Conservation (phyloP, 2,329 filamentous ascomycete genomes). For the Podosphaera xanthii region DNA sequence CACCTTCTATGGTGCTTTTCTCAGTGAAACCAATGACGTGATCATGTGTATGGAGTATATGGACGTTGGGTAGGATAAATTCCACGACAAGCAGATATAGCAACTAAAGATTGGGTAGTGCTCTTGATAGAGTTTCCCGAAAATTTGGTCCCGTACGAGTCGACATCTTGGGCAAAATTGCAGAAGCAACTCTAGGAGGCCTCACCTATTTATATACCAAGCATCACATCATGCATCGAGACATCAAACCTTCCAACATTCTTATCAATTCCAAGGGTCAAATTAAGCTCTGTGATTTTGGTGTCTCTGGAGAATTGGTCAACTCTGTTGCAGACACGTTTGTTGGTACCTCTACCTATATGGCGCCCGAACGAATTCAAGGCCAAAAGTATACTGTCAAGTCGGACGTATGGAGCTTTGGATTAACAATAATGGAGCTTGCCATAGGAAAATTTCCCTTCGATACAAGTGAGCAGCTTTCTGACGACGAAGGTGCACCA, state of each 20-base stretch:
- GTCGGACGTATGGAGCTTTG: conserved; percentile 97
- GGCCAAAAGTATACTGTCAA: conserved; percentile 94
- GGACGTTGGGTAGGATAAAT: conserved; percentile 72
- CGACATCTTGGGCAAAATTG: conserved; percentile 92
- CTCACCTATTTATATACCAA: conserved; percentile 87
- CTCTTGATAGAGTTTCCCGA: conserved; percentile 79
- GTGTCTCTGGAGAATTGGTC: conserved; percentile 91
- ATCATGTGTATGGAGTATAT: conserved; percentile 99
- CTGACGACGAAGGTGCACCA: conserved; percentile 58
- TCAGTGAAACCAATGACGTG: conserved; percentile 91
- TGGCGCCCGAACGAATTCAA: conserved; percentile 95
- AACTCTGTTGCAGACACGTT: conserved; percentile 98
- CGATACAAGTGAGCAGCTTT: conserved; percentile 44
- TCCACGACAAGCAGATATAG: not conserved
- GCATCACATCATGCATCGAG: conserved; percentile 96
- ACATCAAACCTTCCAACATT: conserved; percentile 97
- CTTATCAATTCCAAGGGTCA: conserved; percentile 81
- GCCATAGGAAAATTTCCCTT: conserved; percentile 97
- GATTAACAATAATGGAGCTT: conserved; percentile 83
- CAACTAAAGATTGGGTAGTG: conserved; percentile 27
- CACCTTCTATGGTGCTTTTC: conserved; percentile 89
- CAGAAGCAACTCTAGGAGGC: conserved; percentile 80
- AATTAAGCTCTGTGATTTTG: conserved; percentile 97
- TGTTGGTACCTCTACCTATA: conserved; percentile 95
- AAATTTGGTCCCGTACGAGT: conserved; percentile 89